Evolutionary conservation across 2,329 filamentous ascomycete species (phyloP), one percentile per base, ranked within the genome.

Genomic region (Botrytis squamosa): DNA sequence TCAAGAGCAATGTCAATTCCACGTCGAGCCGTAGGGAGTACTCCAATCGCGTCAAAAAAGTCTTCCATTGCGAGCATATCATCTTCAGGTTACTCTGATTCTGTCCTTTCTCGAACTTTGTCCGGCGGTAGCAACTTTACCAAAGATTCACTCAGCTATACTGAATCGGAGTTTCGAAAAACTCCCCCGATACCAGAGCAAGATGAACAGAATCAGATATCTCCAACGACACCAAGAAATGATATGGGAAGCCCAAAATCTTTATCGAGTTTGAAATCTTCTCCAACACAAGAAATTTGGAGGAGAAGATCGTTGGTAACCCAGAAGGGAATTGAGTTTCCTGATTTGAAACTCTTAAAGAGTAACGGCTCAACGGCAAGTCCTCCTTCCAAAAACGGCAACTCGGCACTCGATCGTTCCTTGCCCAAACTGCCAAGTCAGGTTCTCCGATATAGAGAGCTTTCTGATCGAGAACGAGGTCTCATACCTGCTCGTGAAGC

Each of bases 281-380:
- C 75, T 62, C 76, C 78, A 33, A 75, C 75, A 36, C 72, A 73
- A 33, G 78, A 81, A 62, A 74, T 81, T 40, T 81, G 80, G 80
- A 74, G 75, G 70, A 77, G 80, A 20, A 72, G 80, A 66, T 80
- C 78, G 22, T 73, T 74, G n/a, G 77, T 74, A 59, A 77, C 77
- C 40, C 78, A 79, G 10, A 78, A 74, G 40, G 78, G 76, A 46
- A 74, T 81, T 14, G 67, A 60, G 25, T 77, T 81, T 73, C 63
- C 78, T 18, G 77, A 80, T 40, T 75, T 82, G 44, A 80, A 80
- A 49, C 75, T 81, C 42, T 65, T 77, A 57, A 77, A 77, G 60
- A 79, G 77, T 73, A 81, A 81, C 77, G 80, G 80, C 20, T 80
- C 79, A 40, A 81, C 80, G 3, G 77, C 77, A 14, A 77, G 73